phyloP scores from a whole-genome alignment of 2,329 filamentous ascomycete genomes.

The Alternaria triticimaculans region DNA sequence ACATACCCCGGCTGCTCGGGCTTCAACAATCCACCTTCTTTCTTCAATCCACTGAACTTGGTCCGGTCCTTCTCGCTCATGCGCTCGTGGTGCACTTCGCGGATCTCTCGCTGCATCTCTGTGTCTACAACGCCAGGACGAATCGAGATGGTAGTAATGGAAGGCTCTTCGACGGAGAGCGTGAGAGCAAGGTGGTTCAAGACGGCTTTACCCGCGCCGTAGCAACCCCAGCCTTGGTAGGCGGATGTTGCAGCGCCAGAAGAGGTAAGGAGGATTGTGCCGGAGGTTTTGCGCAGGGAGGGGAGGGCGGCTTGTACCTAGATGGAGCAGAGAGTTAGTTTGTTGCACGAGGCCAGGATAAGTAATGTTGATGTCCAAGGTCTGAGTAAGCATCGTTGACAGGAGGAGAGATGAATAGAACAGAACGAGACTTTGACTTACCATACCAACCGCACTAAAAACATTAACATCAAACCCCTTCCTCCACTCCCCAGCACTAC shows the following conservation, averaged over 20 bases:
- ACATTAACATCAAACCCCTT: constrained; percentile 82
- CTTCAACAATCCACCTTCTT: constrained; percentile 73
- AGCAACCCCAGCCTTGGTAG: constrained; percentile 78
- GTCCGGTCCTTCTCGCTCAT: constrained; percentile 65
- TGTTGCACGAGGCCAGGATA: not conserved
- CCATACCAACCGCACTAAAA: constrained; percentile 80
- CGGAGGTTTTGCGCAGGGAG: constrained; percentile 70
- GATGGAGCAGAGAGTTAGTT: not conserved
- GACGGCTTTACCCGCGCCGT: constrained; percentile 83
- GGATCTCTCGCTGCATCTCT: constrained; percentile 84
- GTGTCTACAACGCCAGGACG: constrained; percentile 86
- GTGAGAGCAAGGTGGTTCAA: constrained; percentile 80
- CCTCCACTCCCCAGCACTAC: constrained; percentile 76
- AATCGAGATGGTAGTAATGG: constrained; percentile 74
- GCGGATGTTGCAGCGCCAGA: constrained; percentile 74
- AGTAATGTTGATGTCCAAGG: not conserved
- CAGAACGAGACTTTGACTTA: constrained; percentile 55
- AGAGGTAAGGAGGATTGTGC: constrained; percentile 78
- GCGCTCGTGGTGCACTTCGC: constrained; percentile 70
- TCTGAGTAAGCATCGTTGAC: not conserved
- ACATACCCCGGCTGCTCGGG: constrained; percentile 87
- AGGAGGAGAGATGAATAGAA: not conserved
- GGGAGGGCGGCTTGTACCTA: constrained; percentile 72
- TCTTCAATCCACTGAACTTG: constrained; percentile 74
- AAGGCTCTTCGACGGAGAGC: constrained; percentile 76